These are phyloP conservation scores for Westerdykella aurantiaca DNA, from an alignment of 2,329 filamentous ascomycete genomes.

Conservation along the genomic window DNA sequence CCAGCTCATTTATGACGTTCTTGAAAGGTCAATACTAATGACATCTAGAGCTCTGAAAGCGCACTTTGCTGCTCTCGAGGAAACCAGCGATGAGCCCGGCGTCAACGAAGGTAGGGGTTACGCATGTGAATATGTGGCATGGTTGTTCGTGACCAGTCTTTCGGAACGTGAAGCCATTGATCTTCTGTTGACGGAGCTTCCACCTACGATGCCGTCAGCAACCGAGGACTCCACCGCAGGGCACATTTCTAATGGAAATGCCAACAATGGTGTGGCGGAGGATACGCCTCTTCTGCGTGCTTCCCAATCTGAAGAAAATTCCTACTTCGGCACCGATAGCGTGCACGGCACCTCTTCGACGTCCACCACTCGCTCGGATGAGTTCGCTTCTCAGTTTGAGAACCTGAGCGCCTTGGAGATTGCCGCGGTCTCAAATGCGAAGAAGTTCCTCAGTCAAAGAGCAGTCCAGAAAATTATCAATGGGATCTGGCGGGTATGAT, in stretches of 20 bases:
- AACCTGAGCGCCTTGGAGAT: conserved; percentile 84
- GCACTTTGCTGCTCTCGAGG: conserved; percentile 61
- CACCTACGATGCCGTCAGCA: conserved; percentile 28
- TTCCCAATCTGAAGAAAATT: conserved; percentile 13
- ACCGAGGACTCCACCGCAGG: conserved; percentile 1
- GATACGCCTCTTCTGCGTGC: conserved; percentile 35
- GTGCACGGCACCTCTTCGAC: conserved; percentile 9
- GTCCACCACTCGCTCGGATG: conserved; percentile 44
- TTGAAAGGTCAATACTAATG: conserved; percentile 9
- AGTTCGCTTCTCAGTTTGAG: conserved; percentile 66
- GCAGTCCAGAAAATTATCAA: conserved; percentile 78
- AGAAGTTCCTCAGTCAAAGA: conserved; percentile 75
- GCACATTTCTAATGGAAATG: background rate
- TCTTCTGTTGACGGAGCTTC: conserved; percentile 68
- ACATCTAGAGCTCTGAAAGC: conserved; percentile 61
- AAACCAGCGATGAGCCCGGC: conserved; percentile 53
- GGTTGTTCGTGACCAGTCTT: conserved; percentile 67
- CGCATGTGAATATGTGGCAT: conserved; percentile 75
- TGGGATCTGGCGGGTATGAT: conserved; percentile 59
- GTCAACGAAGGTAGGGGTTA: conserved; percentile 63
- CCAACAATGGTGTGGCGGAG: conserved; percentile 7
- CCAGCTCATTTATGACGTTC: too few species aligned
- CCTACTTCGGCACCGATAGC: conserved; percentile 25
- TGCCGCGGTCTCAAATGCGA: conserved; percentile 72
- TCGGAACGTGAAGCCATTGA: conserved; percentile 69